These are phyloP conservation scores for Cyclotella cryptica DNA, from an alignment of 108 stramenopile species.

Conservation along the genomic window DNA sequence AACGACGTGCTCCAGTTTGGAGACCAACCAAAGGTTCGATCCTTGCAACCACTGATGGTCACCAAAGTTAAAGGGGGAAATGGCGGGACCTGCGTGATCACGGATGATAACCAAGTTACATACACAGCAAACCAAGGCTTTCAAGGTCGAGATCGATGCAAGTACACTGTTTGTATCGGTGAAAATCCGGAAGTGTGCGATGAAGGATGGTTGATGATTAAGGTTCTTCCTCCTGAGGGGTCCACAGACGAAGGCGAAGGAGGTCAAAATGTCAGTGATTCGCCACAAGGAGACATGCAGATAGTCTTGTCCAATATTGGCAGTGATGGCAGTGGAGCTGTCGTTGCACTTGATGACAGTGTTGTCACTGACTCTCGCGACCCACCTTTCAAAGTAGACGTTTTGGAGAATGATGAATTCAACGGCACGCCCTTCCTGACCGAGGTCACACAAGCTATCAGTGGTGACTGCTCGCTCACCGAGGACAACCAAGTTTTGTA, in stretches of 20 bases:
- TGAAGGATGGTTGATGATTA: conserved; percentile 16
- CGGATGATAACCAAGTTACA: conserved; percentile 10
- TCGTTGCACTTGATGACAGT: conserved; percentile 32
- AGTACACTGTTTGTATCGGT: conserved; percentile 26
- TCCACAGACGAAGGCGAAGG: not conserved
- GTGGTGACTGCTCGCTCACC: conserved; percentile 30
- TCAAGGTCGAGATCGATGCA: conserved; percentile 24
- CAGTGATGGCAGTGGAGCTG: conserved; percentile 10
- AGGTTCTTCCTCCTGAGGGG: not conserved
- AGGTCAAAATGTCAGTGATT: not conserved
- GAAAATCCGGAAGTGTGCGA: conserved; percentile 27
- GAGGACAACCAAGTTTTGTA: conserved; percentile 38
- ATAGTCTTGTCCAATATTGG: conserved; percentile 8
- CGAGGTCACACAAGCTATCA: conserved; percentile 4
- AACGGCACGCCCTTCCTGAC: conserved; percentile 11
- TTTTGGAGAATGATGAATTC: conserved; percentile 38
- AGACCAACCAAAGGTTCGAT: not conserved
- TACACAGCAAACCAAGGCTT: conserved; percentile 23
- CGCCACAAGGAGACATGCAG: conserved; percentile 4
- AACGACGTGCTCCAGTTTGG: conserved; percentile 26
- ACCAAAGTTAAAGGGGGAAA: not conserved
- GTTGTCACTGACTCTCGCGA: conserved; percentile 22
- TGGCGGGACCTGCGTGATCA: conserved; percentile 16
- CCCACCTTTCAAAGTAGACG: conserved; percentile 33
- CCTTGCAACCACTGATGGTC: conserved; percentile 15